These are phyloP conservation scores for Hygrocybe punicea DNA, from an alignment of 768 basidiomycete genomes.

Conservation along the genomic window DNA sequence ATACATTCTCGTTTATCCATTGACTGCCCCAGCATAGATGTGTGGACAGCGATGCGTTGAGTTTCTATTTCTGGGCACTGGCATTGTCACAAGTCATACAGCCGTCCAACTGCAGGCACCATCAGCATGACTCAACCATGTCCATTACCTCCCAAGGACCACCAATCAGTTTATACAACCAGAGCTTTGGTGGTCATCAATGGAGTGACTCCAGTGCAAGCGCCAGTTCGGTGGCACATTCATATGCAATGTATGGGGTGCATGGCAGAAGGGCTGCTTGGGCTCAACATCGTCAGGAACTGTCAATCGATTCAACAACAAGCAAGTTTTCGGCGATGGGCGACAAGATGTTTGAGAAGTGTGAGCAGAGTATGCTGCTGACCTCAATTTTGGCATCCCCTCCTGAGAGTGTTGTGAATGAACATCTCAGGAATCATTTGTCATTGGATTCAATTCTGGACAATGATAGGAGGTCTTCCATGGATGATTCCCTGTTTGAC, in stretches of 20 bases:
- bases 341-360: conserved; percentile 82
- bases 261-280: conserved; percentile 56
- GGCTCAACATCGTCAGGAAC: conserved; percentile 54
- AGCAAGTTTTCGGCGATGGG: conserved; percentile 65
- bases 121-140: conserved; percentile 61
- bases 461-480: conserved; percentile 39
- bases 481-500: conserved; percentile 60
- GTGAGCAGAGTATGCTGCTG: conserved; percentile 52
- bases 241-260: conserved; percentile 52
- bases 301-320: conserved; percentile 60
- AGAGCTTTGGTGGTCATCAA: conserved; percentile 50
- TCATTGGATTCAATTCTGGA: conserved; percentile 71
- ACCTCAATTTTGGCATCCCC: conserved; percentile 67
- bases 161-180: conserved; percentile 70
- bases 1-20: conserved; percentile 65
- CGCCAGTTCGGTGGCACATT: conserved; percentile 53
- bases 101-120: conserved; percentile 47
- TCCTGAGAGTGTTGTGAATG: conserved; percentile 37
- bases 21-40: conserved; percentile 44
- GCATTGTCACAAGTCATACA: conserved; percentile 21
- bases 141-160: conserved; percentile 56
- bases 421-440: conserved; percentile 29
- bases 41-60: conserved; percentile 73
- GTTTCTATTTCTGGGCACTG: conserved; percentile 66
- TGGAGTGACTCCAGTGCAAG: conserved; percentile 60